phyloP scores from a whole-genome alignment of 1,139 yeast species.

The Pichia sp. region DNA sequence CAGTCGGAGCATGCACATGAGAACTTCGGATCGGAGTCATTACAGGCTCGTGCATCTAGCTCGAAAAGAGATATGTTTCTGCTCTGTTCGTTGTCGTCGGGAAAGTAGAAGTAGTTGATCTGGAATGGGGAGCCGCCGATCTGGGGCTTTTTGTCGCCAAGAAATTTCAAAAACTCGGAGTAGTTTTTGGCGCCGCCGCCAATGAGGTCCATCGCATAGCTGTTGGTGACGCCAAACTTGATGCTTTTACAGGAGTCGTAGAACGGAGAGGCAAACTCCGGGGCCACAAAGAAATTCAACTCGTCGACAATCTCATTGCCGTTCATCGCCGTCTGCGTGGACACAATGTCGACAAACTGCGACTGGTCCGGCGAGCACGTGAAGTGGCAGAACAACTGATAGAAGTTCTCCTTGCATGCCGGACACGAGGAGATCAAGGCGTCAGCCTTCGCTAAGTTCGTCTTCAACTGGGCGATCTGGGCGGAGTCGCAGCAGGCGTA shows the following conservation, averaged over 20 bases:
- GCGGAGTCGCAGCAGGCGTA: conserved; percentile 51
- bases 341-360: conserved; percentile 62
- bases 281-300: conserved; percentile 58
- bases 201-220: conserved; percentile 91
- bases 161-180: conserved; percentile 68
- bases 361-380: conserved; percentile 89
- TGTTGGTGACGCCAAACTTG: conserved; percentile 91
- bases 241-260: conserved; percentile 84
- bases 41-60: conserved; percentile 50
- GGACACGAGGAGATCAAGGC: conserved; percentile 88
- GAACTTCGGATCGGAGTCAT: conserved; percentile 49
- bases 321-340: conserved; percentile 46
- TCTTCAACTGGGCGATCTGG: conserved; percentile 45
- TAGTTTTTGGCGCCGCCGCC: conserved; percentile 92
- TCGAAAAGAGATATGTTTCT: conserved; percentile 27
- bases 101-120: conserved; percentile 63
- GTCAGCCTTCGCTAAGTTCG: conserved; percentile 68
- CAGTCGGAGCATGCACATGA: conserved; percentile 93
- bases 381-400: conserved; percentile 79
- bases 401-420: conserved; percentile 84
- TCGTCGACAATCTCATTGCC: conserved; percentile 65
- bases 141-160: conserved; percentile 91
- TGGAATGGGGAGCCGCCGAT: conserved; percentile 96
- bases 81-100: conserved; percentile 16
- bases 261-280: conserved; percentile 52